phyloP scores from a whole-genome alignment of 345 rosid species.

The Arabidopsis arenosa region DNA sequence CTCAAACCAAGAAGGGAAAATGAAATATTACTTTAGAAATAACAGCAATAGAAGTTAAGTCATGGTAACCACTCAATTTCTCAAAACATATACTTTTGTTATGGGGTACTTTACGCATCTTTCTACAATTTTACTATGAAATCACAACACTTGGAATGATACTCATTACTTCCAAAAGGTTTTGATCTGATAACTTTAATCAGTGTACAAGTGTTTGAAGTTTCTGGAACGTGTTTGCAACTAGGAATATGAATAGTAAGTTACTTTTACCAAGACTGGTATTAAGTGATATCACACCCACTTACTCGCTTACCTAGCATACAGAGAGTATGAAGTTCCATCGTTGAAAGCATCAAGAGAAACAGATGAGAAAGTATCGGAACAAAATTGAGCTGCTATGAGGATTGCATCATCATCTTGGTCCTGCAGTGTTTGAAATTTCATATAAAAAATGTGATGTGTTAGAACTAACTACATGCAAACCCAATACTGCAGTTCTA shows the following conservation, averaged over 20 bases:
- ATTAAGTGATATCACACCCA: constrained; percentile 17
- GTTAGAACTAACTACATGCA: constrained; percentile 20
- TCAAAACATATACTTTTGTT: constrained; percentile 17
- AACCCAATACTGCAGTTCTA: constrained; percentile 12
- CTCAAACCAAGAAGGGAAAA: constrained; percentile 30
- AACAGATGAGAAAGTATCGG: constrained; percentile 84
- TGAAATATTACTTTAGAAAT: constrained; percentile 3
- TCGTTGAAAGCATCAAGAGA: constrained; percentile 61
- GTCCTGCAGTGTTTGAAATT: constrained; percentile 57
- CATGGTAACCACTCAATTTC: constrained; percentile 28
- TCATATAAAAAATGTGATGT: constrained; percentile 1
- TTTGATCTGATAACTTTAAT: background rate
- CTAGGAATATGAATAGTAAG: constrained; percentile 16
- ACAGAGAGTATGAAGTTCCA: constrained; percentile 77
- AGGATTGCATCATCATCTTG: constrained; percentile 83
- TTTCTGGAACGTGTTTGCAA: constrained; percentile 27
- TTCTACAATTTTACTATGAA: constrained; percentile 11
- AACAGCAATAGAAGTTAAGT: constrained; percentile 6
- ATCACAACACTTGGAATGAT: background rate
- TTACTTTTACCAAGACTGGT: constrained; percentile 27
- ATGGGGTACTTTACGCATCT: constrained; percentile 14
- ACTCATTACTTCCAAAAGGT: constrained; percentile 22
- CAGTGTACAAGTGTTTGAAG: background rate
- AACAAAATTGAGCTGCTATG: constrained; percentile 82
- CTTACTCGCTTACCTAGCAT: constrained; percentile 64